Evolutionary conservation across 2,329 filamentous ascomycete species (phyloP), one percentile per base, ranked within the genome.

Genomic region (Penicillium sp.): DNA sequence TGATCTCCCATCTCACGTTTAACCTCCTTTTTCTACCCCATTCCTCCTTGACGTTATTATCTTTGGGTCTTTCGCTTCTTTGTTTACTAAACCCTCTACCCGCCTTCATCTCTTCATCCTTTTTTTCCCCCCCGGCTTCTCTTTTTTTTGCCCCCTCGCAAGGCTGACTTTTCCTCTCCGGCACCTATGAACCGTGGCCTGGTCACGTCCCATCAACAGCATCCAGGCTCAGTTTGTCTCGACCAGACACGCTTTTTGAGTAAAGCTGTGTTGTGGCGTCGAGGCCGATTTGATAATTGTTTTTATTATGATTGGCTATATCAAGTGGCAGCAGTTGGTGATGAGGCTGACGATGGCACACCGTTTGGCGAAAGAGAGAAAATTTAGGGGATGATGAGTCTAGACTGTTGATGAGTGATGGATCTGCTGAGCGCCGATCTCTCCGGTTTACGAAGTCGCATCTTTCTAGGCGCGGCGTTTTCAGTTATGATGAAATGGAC

Each of bases 401-500:
- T 53, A 53, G 50, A 53, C 43, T 47, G 50, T 53, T 53, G 43
- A 51, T 38, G 42, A 51, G 42, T 40, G 41, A 51, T 40, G 38
- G 19, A 41, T 51, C 26, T 43, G 27, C 45, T 54, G 52, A 56
- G 51, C 44, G 39, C 35, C 44, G 16, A 39, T 53, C 56, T 48
- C 49, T 55, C 51, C 44, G 39, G 50, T 64, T 67, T 60, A 68
- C 57, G 66, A 69, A 63, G 62, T 61, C 57, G 63, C 60, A 61
- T 64, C 61, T 65, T 58, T 49, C 49, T 59, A 53, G 56, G 58
- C 57, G 60, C 63, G 61, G 63, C 62, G 61, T 67, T 62, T 61
- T 56, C 51, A 66, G 58, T 65, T 61, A 69, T 64, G 66, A 70
- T 63, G 65, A 68, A 65, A 70, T 70, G 66, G 64, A 68, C 61